Conservation (phyloP, 495 filamentous ascomycete genomes). For the Corynascus novoguineensis region DNA sequence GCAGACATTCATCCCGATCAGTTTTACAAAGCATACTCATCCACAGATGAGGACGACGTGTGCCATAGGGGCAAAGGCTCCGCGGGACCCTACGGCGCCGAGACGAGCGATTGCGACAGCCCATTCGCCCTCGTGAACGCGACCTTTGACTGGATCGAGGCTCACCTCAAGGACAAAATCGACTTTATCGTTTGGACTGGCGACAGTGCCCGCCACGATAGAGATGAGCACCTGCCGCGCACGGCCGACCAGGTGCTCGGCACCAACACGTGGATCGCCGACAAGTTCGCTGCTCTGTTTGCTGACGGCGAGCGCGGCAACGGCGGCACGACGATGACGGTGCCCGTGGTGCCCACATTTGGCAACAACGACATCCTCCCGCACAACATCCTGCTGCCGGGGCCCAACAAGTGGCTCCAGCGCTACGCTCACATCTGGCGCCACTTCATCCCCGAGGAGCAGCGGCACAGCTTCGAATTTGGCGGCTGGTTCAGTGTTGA, state of each 20-base stretch:
- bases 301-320: conserved; percentile 39
- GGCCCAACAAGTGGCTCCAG: conserved; percentile 79
- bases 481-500: conserved; percentile 94
- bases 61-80: conserved; percentile 77
- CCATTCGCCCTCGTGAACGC: conserved; percentile 75
- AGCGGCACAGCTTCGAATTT: conserved; percentile 83
- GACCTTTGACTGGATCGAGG: conserved; percentile 88
- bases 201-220: conserved; percentile 92
- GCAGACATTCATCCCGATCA: conserved; percentile 86
- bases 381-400: conserved; percentile 84
- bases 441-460: conserved; percentile 84
- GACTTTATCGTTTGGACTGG: conserved; percentile 99
- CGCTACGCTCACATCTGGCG: conserved; percentile 69
- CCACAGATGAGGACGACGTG: conserved; percentile 57
- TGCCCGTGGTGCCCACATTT: conserved; percentile 84
- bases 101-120: conserved; percentile 82
- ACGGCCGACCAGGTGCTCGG: conserved; percentile 64
- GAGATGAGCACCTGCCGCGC: conserved; percentile 78
- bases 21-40: conserved; percentile 72
- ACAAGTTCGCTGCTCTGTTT: conserved; percentile 73
- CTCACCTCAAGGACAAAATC: conserved; percentile 72
- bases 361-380: conserved; percentile 98
- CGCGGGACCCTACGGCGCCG: conserved; percentile 75
- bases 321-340: conserved; percentile 54
- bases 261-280: conserved; percentile 67